A percentile compares a stretch with the other conserved stretches of the same genome.
Evolutionary conservation across 768 basidiomycete species (phyloP).

Genomic region (Porphyrellus cyaneotinctus): DNA sequence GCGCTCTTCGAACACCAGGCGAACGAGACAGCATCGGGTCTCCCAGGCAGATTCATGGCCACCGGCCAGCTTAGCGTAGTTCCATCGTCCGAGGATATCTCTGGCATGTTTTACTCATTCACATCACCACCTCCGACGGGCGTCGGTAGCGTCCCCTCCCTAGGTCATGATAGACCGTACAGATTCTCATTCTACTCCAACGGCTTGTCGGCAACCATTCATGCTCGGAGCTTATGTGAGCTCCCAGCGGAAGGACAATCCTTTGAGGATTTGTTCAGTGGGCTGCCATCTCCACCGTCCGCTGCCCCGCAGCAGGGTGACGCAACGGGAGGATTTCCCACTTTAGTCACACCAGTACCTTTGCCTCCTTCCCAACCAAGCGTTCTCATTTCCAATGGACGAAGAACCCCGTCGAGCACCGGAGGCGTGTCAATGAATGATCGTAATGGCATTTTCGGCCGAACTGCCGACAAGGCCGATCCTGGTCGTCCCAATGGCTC

Average conservation of each 20-base stretch:
- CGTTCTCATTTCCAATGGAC: conserved; percentile 5
- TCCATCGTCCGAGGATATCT: conserved; percentile 41
- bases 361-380: conserved; percentile 2
- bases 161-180: conserved; percentile 84
- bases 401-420: conserved; percentile 4
- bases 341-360: conserved; percentile 9
- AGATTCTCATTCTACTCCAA: conserved; percentile 99
- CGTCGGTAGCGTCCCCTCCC: conserved; percentile 37
- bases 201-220: conserved; percentile 85
- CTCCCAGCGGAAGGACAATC: conserved; percentile 91
- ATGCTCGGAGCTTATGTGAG: conserved; percentile 88
- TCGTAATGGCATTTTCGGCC: conserved; percentile 17
- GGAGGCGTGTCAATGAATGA: conserved; percentile 2
- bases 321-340: neutral
- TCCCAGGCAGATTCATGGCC: conserved; percentile 36
- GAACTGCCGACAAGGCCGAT: conserved; percentile 18
- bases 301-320: conserved; percentile 6
- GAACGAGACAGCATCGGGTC: conserved; percentile 46
- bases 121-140: conserved; percentile 5
- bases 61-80: conserved; percentile 35
- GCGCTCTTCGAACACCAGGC: conserved; percentile 76
- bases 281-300: conserved; percentile 31
- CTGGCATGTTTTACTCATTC: conserved; percentile 16
- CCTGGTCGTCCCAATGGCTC: conserved; percentile 22
- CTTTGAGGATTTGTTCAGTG: conserved; percentile 86